Conservation (phyloP, 208 protist species). For the Phytomonas francai region DNA sequence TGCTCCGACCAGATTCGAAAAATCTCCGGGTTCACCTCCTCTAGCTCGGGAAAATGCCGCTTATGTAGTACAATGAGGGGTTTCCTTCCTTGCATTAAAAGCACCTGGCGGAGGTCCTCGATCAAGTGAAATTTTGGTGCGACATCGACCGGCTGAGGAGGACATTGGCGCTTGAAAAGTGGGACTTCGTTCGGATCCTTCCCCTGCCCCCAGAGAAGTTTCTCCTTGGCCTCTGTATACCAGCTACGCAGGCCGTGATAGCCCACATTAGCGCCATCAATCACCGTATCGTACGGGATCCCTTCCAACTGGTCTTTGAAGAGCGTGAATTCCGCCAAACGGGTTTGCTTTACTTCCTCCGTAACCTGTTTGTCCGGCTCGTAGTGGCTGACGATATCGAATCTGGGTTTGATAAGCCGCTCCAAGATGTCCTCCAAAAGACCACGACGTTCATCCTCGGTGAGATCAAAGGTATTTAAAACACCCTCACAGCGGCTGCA, state of each 20-base stretch:
- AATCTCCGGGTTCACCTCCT: conserved; percentile 27
- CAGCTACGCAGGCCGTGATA: conserved; percentile 79
- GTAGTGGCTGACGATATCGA: conserved; percentile 39
- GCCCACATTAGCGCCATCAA: conserved; percentile 80
- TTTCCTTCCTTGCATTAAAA: conserved; percentile 23
- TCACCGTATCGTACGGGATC: conserved; percentile 60
- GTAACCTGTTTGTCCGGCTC: conserved; percentile 43
- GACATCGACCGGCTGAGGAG: conserved; percentile 81
- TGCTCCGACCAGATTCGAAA: conserved; percentile 35
- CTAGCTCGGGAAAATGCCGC: conserved; percentile 29
- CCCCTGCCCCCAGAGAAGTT: conserved; percentile 75
- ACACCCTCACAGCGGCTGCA: conserved; percentile 36
- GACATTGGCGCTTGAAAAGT: conserved; percentile 37
- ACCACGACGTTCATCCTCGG: conserved; percentile 22
- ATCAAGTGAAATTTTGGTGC: conserved; percentile 76
- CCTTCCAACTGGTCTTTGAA: conserved; percentile 36
- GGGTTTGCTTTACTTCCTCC: conserved; percentile 19
- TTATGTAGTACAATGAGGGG: conserved; percentile 75
- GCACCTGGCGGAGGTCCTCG: conserved; percentile 45
- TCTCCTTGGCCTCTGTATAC: conserved; percentile 78
- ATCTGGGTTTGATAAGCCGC: conserved; percentile 49
- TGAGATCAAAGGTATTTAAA: conserved; percentile 63
- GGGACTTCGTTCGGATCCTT: conserved; percentile 46
- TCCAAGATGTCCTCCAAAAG: conserved; percentile 66
- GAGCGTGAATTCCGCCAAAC: conserved; percentile 44